phyloP scores from a whole-genome alignment of 495 filamentous ascomycete genomes.

The Podospora sp. region DNA sequence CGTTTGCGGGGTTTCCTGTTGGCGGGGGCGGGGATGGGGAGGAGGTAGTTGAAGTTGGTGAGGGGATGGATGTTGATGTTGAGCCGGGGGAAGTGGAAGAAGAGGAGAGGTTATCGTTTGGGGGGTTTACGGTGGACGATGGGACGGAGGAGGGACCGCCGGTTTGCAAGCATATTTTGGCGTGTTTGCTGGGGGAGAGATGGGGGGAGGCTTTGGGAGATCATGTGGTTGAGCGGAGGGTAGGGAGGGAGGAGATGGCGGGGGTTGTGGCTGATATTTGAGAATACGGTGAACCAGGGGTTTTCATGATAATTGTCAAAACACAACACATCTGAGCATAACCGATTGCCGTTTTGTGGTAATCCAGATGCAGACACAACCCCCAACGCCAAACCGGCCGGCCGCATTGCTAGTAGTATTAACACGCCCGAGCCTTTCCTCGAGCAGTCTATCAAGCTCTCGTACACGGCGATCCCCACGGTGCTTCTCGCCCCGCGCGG shows the following conservation, averaged over 20 bases:
- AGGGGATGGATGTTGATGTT: conserved; percentile 1
- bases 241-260: conserved; percentile 69
- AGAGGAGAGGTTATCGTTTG: conserved; percentile 38
- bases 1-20: conserved; percentile 61
- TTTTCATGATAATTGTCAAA: too few species aligned
- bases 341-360: not conserved
- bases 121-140: conserved; percentile 39
- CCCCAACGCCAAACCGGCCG: not conserved
- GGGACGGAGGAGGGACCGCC: conserved; percentile 46
- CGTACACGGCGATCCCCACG: conserved; percentile 24
- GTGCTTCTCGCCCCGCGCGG: not conserved
- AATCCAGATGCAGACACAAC: not conserved
- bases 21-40: not conserved
- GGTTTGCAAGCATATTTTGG: conserved; percentile 87
- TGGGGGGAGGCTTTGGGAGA: conserved; percentile 59
- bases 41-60: not conserved
- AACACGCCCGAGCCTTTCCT: conserved; percentile 28
- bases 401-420: conserved; percentile 26
- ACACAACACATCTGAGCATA: not conserved
- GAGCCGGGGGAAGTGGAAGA: conserved; percentile 2
- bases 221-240: conserved; percentile 56
- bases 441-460: conserved; percentile 28
- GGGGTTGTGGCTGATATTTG: conserved; percentile 72
- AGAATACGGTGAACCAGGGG: too few species aligned
- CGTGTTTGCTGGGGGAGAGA: conserved; percentile 74